Evolutionary conservation across 805 yeast species (phyloP), one percentile per base, ranked within the genome.

Genomic region (Wickerhamomyces pijperi): DNA sequence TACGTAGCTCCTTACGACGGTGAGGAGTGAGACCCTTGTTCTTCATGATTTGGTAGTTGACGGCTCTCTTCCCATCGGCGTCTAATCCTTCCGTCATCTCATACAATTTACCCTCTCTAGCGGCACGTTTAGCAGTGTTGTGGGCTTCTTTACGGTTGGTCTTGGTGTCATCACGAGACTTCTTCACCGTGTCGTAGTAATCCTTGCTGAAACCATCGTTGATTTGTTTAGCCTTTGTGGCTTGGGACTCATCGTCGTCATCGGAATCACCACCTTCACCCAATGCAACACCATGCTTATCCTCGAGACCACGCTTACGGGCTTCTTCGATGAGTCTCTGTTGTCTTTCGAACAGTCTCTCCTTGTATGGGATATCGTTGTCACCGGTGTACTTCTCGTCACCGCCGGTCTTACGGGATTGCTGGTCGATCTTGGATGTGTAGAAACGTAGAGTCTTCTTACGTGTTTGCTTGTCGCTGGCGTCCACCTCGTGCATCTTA

Each of bases 1-100:
- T 92, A 64, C 97, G 76, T 68, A 83, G 78, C 48, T 85, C 96
- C 72, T 92, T 92, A 69, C 84, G 82, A 59, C 95, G 74, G 60
- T 80, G 82, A 16, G 94, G 90, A 2, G 97, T 88, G 46, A 92
- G 76, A 55, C 98, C 98, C 67, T 85, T 88, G 67, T 92, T 92
- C 74, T 90, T 92, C 64, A 85, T 70, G 46, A 92, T 92, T 67
- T 90, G 97, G 65, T 81, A 92, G 59, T 83, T 86, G 53, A 92
- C 72, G 2, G 97, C 97, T 56, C 98, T 82, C 68, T 92, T 92
- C 38, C 96, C 97, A 47, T 77, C 79, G 16, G 71, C 78, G 38
- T 79, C 95, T 21, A 78, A 55, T 16, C 46, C 43, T 40, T 70
- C 69, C 43, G 82, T 84, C 39, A 80, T 61, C 51, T 86, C 94